A percentile compares a stretch with the other conserved stretches of the same genome.
These are phyloP conservation scores for Pseudopyrenochaeta lycopersici DNA, from an alignment of 2,329 filamentous ascomycete genomes.

Conservation along the genomic window DNA sequence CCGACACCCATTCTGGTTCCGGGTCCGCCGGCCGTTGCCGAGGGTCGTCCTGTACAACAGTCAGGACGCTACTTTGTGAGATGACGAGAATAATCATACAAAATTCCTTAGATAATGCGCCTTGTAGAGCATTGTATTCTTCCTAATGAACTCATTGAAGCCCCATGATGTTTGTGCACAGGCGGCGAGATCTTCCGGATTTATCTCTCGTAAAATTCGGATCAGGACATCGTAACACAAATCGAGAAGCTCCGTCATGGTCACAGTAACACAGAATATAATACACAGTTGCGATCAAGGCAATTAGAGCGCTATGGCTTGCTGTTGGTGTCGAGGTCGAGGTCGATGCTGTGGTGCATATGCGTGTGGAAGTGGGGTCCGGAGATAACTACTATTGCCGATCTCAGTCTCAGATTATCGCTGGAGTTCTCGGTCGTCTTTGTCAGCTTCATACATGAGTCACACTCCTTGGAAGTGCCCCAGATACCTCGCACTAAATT, in stretches of 20 bases:
- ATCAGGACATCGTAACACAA: conserved; percentile 49
- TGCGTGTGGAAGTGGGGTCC: background rate
- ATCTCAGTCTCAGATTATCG: no score
- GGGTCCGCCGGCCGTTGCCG: conserved; percentile 32
- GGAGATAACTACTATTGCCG: background rate
- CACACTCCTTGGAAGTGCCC: no score
- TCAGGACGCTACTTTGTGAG: conserved; percentile 7
- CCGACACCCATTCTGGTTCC: conserved; percentile 42
- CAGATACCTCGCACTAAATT: no score
- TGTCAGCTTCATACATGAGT: no score
- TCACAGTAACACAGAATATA: background rate
- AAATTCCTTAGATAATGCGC: conserved; percentile 67
- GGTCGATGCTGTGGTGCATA: background rate
- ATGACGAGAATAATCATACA: conserved; percentile 51
- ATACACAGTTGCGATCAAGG: background rate
- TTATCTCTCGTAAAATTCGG: conserved; percentile 42
- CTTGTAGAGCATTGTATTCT: conserved; percentile 68
- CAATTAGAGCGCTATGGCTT: background rate
- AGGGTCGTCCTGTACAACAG: conserved; percentile 50
- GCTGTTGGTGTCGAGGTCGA: background rate
- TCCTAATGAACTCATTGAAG: conserved; percentile 64
- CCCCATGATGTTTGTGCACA: conserved; percentile 40
- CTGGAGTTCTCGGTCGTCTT: no score
- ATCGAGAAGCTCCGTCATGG: conserved; percentile 43
- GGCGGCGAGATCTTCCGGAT: conserved; percentile 41